Percentiles rank a stretch among this genome's conserved stretches.
phyloP scores from a whole-genome alignment of 768 basidiomycete genomes.

The Asterophora lycoperdoides region DNA sequence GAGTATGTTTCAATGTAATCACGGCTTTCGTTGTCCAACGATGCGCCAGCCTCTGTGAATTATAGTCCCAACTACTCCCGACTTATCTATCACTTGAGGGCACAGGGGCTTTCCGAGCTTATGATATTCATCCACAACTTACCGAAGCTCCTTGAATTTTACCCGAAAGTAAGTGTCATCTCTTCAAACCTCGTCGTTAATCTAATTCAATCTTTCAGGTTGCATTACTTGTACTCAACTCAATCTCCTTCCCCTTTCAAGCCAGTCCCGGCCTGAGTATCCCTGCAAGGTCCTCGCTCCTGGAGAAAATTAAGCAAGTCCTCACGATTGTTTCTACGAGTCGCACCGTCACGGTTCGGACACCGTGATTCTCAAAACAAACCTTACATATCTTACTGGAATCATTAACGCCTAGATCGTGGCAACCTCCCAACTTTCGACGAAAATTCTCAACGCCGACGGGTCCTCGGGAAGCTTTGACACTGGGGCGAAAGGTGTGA shows the following conservation, averaged over 20 bases:
- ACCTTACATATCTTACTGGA: background rate
- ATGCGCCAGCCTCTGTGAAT: slow-evolving; percentile 10
- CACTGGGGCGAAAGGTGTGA: slow-evolving; percentile 54
- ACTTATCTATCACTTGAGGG: slow-evolving; percentile 36
- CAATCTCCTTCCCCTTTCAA: slow-evolving; percentile 67
- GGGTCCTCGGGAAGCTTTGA: slow-evolving; percentile 66
- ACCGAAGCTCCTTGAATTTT: slow-evolving; percentile 37
- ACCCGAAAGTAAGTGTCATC: slow-evolving; percentile 42
- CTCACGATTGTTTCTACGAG: slow-evolving; percentile 48
- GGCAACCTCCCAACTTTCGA: slow-evolving; percentile 65
- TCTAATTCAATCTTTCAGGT: slow-evolving; percentile 31
- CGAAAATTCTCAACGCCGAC: slow-evolving; percentile 60
- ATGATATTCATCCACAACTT: slow-evolving; percentile 57
- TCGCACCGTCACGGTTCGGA: slow-evolving; percentile 45
- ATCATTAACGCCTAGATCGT: slow-evolving; percentile 33
- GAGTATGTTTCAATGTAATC: slow-evolving; percentile 23
- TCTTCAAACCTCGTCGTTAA: background rate
- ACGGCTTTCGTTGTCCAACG: slow-evolving; percentile 1
- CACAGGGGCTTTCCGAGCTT: slow-evolving; percentile 50
- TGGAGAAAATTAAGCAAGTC: slow-evolving; percentile 49
- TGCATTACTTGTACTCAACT: slow-evolving; percentile 60
- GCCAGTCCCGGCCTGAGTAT: slow-evolving; percentile 33
- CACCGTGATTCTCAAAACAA: background rate
- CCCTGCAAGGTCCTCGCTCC: slow-evolving; percentile 36
- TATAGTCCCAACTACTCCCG: slow-evolving; percentile 16